Conservation (phyloP, 2,329 filamentous ascomycete species). For the Sodiomyces alkalinus region DNA sequence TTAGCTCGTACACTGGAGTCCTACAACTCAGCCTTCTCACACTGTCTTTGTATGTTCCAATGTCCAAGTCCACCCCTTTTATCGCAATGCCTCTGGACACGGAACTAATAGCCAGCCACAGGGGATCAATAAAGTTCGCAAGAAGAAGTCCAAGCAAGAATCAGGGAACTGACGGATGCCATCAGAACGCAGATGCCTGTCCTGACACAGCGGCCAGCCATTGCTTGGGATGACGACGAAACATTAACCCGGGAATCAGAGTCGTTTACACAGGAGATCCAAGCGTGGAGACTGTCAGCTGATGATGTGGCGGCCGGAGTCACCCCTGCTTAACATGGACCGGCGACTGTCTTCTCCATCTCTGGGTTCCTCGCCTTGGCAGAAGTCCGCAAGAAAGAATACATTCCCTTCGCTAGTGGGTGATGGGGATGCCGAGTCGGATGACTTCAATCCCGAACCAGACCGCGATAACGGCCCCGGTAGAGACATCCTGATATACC, state of each 20-base stretch:
- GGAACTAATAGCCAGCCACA: conserved; percentile 1
- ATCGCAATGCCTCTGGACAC: too few relatives aligned
- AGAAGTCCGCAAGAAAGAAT: too few relatives aligned
- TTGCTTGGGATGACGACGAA: conserved; percentile 6
- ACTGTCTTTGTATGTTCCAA: conserved; percentile 10
- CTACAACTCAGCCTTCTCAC: conserved; percentile 13
- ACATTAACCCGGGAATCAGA: conserved; percentile 3
- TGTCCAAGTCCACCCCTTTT: too few relatives aligned
- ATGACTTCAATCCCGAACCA: conserved; percentile 13
- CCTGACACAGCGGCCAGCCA: too few relatives aligned
- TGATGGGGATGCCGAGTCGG: too few relatives aligned
- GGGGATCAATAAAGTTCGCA: conserved; percentile 12
- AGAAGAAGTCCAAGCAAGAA: conserved; percentile 11
- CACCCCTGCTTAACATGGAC: too few relatives aligned
- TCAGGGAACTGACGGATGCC: conserved; percentile 11
- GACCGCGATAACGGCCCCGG: conserved; percentile 8
- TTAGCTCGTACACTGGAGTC: conserved; percentile 12
- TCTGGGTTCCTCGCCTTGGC: too few relatives aligned
- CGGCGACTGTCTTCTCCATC: too few relatives aligned
- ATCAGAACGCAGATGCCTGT: conserved; percentile 8
- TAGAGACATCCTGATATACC: conserved; percentile 9
- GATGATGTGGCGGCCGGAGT: conserved; percentile 12
- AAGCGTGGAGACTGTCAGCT: conserved; percentile 12
- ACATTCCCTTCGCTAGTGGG: too few relatives aligned
- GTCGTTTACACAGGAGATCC: conserved; percentile 10